Base-by-base conservation (phyloP, 2,329 filamentous ascomycete genomes). In the Dothidotthia symphoricarpi region DNA sequence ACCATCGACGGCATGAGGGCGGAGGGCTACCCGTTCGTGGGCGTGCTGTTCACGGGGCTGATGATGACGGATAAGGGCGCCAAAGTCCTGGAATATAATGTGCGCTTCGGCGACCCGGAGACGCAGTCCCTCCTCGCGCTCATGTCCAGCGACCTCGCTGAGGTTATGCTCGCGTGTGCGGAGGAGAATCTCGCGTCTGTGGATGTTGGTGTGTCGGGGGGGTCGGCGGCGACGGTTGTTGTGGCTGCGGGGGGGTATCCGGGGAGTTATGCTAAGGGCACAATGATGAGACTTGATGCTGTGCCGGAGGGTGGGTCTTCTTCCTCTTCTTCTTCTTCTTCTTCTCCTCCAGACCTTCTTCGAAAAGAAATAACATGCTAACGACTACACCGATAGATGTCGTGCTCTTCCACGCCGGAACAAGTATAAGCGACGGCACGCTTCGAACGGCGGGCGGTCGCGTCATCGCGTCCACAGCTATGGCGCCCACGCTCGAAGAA, bases 241-340 rank as follows among this genome's bases (percentile, higher is more conserved):
- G 84, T 95, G 13, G 88, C 91, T 36, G 86, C 93, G 7, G 88
- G 85, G 15, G 93, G 93, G 3, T 98, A 98, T 64, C 93, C 93
- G 4, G 86, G 84, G 6, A 39, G 43, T 3, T 97, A 97, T 66
- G 76, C 80, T 35, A 95, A 95, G 72, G 89, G 88, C 37, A 86
- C 75, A 28, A 64, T 71, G 9, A 83, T 85, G 61, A 75, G 63
- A 17, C 56, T 85, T 28, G 71, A 74, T 70, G 28, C 72, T 68
- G 51, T 85, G 77, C 63, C 67, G 10, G 48, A 64, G 25, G 67
- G 69, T 65, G 48, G 41, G 56, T 52, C n/a, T 15, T 35, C 71
- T 85, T 9, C 59, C 66, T 13, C 62, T 15, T 70, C 19, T 22
- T 22, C 19, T 22, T 9, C 9, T 9, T 22, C 19, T 6, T 22